Conservation (phyloP, 2,329 filamentous ascomycete genomes). For the Pseudogymnoascus sp. region DNA sequence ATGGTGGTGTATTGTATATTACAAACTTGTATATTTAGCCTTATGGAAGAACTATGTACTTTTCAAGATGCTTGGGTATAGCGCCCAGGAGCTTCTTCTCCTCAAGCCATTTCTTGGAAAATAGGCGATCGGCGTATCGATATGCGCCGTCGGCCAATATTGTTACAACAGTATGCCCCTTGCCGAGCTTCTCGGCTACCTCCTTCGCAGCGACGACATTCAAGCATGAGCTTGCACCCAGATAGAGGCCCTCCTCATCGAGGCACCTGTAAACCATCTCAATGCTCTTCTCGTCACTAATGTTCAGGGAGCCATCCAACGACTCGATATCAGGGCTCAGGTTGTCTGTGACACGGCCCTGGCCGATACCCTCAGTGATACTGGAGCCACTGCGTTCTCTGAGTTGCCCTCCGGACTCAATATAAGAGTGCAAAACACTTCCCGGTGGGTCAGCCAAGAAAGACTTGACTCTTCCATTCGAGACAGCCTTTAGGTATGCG, state of each 20-base stretch:
- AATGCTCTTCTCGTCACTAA: slow-evolving; percentile 89
- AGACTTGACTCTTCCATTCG: slow-evolving; percentile 68
- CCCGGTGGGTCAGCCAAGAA: slow-evolving; percentile 93
- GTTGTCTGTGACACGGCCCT: slow-evolving; percentile 95
- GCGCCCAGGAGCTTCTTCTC: slow-evolving; percentile 75
- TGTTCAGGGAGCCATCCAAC: slow-evolving; percentile 74
- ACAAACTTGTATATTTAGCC: slow-evolving; percentile 20
- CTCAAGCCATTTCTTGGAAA: slow-evolving; percentile 83
- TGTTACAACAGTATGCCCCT: slow-evolving; percentile 85
- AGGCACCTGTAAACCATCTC: slow-evolving; percentile 96
- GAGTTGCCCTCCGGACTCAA: slow-evolving; percentile 75
- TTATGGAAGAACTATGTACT: slow-evolving; percentile 88
- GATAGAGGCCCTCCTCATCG: slow-evolving; percentile 90
- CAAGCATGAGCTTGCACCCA: slow-evolving; percentile 86
- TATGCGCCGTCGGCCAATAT: slow-evolving; percentile 96
- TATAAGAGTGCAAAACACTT: slow-evolving; percentile 86
- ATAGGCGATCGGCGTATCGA: slow-evolving; percentile 86
- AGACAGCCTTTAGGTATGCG: slow-evolving; percentile 77
- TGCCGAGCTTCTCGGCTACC: slow-evolving; percentile 82
- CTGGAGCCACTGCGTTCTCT: slow-evolving; percentile 74
- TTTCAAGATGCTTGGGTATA: slow-evolving; percentile 77
- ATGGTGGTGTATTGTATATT: slow-evolving; percentile 15
- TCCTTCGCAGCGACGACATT: slow-evolving; percentile 96
- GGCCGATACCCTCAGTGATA: slow-evolving; percentile 96
- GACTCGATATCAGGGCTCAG: slow-evolving; percentile 75